Evolutionary conservation across 257 asterid genomes (phyloP).

Genomic region (Salvia splendens): DNA sequence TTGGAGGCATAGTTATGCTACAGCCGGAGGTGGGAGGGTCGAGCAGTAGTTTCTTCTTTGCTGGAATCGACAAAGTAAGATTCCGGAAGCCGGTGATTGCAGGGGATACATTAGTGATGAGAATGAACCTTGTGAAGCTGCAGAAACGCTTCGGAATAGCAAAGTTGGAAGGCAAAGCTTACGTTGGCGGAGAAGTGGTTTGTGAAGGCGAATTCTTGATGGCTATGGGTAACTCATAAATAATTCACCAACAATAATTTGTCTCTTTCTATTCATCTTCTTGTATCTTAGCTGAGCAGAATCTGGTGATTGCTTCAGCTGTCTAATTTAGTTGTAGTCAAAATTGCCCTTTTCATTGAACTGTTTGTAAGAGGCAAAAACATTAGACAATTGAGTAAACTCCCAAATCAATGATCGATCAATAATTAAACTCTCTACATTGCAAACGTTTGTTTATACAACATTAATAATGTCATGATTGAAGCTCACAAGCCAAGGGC

Average conservation of each 20-base stretch:
- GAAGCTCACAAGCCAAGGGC: conserved; percentile 80
- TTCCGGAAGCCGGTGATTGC: conserved; percentile 86
- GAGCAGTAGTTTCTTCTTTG: conserved; percentile 72
- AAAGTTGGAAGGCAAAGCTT: conserved; percentile 93
- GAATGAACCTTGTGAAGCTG: conserved; percentile 77
- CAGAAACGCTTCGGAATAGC: conserved; percentile 89
- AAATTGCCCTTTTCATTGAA: too few relatives aligned
- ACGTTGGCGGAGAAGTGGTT: conserved; percentile 78
- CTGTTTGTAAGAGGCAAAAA: too few relatives aligned
- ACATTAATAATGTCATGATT: neutral
- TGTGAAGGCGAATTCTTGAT: conserved; percentile 95
- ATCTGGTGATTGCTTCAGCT: neutral
- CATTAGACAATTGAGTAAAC: neutral
- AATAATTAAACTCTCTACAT: conserved; percentile 24
- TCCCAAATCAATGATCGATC: neutral
- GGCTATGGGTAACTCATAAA: conserved; percentile 61
- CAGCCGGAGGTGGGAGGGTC: conserved; percentile 92
- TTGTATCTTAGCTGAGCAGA: conserved; percentile 21
- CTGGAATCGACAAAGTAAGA: conserved; percentile 89
- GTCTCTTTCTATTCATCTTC: neutral
- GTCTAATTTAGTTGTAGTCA: neutral
- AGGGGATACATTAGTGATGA: conserved; percentile 87
- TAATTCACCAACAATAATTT: too few relatives aligned
- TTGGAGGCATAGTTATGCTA: conserved; percentile 84
- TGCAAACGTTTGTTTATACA: conserved; percentile 34